Evolutionary conservation across 2,329 filamentous ascomycete species (phyloP), one percentile per base, ranked within the genome.

Genomic region (Fusarium nisikadoi): DNA sequence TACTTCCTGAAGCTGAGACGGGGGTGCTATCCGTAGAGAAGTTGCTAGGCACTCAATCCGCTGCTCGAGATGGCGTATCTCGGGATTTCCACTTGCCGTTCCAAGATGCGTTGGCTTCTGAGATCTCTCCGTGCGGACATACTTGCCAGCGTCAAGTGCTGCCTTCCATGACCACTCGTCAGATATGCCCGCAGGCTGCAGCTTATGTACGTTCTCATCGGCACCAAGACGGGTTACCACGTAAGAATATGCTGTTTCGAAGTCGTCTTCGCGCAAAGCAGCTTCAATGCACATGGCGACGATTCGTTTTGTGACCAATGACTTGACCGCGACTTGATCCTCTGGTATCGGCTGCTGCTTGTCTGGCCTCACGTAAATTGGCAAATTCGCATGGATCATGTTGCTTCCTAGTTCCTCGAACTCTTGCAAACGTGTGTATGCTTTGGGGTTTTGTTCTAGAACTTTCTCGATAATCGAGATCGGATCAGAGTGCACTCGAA

Each of bases 201-300:
- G 50, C 23, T 50, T 54, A 13, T 39, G 42, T 27, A 60, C 42
- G 23, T 50, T 58, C 36, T 56, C 59, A 71, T 72, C 29, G 12
- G 76, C 65, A 12, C 86, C 85, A 1, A 96, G 84, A 27, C 92
- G 89, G 77, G 90, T 94, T 50, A 94, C 88, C 4, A 95, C 91
- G 77, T 93, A 95, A 0, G 93, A 95, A 79, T 95, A 96, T 16
- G 93, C 93, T 0, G 93, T 96, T 78, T 97, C 94, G 68, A 96
- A 96, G 78, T 90, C 94, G 70, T 94, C 91, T 77, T 95, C 93
- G 14, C 86, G 85, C 2, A 96, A 85, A 17, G 93, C 92, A 19
- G 92, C 90, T 78, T 94, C 91, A 43, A 95, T 90, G 71, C 93
- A 94, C 92, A 95, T 94, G 65, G 92, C 91, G 10, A 90, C 91